Percentiles rank a stretch among this genome's conserved stretches.
These are phyloP conservation scores for Parastagonospora nodorum DNA, from an alignment of 2,329 filamentous ascomycete genomes.

Conservation along the genomic window DNA sequence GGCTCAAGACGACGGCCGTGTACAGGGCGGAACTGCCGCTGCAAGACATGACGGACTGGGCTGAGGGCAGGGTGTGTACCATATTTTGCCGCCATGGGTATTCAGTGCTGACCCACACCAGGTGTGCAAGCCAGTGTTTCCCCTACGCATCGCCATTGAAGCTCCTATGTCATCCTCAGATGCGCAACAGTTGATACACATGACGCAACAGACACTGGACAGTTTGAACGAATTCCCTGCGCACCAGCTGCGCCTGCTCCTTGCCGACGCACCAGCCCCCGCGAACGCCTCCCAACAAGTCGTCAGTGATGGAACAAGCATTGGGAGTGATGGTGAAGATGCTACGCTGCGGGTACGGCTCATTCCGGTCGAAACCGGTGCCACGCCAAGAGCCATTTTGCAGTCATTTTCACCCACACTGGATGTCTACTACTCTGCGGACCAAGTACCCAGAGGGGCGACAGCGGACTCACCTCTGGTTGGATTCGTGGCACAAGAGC, in stretches of 20 bases:
- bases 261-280: conserved; percentile 49
- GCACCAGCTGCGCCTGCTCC: conserved; percentile 77
- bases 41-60: conserved; percentile 87
- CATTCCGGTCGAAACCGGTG: conserved; percentile 61
- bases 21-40: conserved; percentile 84
- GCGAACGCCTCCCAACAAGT: conserved; percentile 40
- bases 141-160: conserved; percentile 79
- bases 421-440: conserved; percentile 76
- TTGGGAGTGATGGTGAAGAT: conserved; percentile 48
- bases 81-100: background rate
- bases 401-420: conserved; percentile 73
- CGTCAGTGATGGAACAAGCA: conserved; percentile 32
- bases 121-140: conserved; percentile 88
- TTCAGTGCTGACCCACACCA: conserved; percentile 46
- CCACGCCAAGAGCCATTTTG: conserved; percentile 64
- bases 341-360: conserved; percentile 74
- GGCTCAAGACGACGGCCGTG: conserved; percentile 94
- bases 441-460: conserved; percentile 67
- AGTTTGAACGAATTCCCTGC: conserved; percentile 84
- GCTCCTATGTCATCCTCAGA: conserved; percentile 71
- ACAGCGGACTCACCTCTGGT: conserved; percentile 76
- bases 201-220: conserved; percentile 86
- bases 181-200: conserved; percentile 72
- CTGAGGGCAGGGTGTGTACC: conserved; percentile 76
- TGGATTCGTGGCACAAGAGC: conserved; percentile 75